These are phyloP conservation scores for Macrophomina phaseolina DNA, from an alignment of 2,329 filamentous ascomycete species.

Conservation along the genomic window DNA sequence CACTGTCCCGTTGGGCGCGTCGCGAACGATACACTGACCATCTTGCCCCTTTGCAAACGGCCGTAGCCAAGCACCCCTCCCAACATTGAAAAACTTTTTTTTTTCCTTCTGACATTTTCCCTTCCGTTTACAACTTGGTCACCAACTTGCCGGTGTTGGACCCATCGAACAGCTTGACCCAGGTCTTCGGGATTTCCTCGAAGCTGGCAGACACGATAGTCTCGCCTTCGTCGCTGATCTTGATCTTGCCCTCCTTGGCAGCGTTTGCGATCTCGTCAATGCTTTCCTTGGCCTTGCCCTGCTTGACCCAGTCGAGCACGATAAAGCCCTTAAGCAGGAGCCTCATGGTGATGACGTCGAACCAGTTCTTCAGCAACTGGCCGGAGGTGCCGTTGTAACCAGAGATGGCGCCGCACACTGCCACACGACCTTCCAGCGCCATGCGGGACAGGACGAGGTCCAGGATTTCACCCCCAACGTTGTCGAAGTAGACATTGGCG, in stretches of 20 bases:
- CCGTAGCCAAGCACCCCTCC: background rate
- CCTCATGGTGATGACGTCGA: slow-evolving; percentile 50
- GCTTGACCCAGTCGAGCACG: slow-evolving; percentile 64
- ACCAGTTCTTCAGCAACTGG: slow-evolving; percentile 48
- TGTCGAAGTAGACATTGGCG: slow-evolving; percentile 60
- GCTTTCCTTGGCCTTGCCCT: slow-evolving; percentile 23
- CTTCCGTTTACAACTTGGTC: slow-evolving; percentile 41
- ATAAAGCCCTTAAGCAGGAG: slow-evolving; percentile 64
- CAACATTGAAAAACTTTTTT: background rate
- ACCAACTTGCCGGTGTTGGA: slow-evolving; percentile 56
- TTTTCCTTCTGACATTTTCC: background rate
- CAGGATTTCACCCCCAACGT: slow-evolving; percentile 56
- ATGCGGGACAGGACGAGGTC: slow-evolving; percentile 53
- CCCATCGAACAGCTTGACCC: slow-evolving; percentile 56
- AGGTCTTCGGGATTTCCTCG: slow-evolving; percentile 57
- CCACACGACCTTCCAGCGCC: slow-evolving; percentile 48
- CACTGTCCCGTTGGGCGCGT: slow-evolving; percentile 13
- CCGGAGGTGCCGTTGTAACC: slow-evolving; percentile 47
- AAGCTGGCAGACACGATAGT: slow-evolving; percentile 55
- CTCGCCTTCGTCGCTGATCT: slow-evolving; percentile 52
- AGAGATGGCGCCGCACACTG: slow-evolving; percentile 52
- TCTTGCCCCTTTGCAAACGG: slow-evolving; percentile 22
- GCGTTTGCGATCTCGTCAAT: slow-evolving; percentile 20
- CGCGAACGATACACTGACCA: slow-evolving; percentile 8
- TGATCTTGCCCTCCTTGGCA: slow-evolving; percentile 53